Evolutionary conservation across 345 rosid species (phyloP).

Genomic region (Garcia nutans): DNA sequence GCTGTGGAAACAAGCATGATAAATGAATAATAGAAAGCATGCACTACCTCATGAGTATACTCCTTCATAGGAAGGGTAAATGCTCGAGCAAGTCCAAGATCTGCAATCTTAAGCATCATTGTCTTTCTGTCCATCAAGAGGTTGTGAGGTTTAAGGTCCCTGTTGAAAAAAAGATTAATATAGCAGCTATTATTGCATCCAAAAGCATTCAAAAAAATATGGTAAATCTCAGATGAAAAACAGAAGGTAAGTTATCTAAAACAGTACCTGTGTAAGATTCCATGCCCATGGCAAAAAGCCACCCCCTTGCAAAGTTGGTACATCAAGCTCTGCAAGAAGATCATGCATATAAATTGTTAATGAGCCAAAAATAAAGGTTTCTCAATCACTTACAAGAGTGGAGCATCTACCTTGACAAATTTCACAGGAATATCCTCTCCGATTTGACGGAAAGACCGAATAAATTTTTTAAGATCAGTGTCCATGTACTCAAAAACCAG

Average conservation of each 20-base stretch:
- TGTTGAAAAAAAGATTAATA: conserved; percentile 17
- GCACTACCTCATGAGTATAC: conserved; percentile 88
- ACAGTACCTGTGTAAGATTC: conserved; percentile 80
- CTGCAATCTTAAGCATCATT: conserved; percentile 82
- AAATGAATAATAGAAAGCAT: not conserved
- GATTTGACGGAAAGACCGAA: conserved; percentile 66
- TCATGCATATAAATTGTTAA: not conserved
- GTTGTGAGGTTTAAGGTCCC: conserved; percentile 98
- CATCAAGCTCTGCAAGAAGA: conserved; percentile 72
- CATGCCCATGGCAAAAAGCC: conserved; percentile 95
- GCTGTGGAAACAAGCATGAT: not conserved
- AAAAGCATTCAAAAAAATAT: not conserved
- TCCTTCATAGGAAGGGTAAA: conserved; percentile 90
- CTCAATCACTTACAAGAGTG: not conserved
- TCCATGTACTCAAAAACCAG: conserved; percentile 92
- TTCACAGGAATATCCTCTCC: conserved; percentile 52
- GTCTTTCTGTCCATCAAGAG: conserved; percentile 79
- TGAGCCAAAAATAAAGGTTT: not conserved
- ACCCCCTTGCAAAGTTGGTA: conserved; percentile 94
- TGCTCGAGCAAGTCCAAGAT: conserved; percentile 89
- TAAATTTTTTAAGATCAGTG: conserved; percentile 84
- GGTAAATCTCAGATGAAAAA: no score
- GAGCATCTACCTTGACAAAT: conserved; percentile 44
- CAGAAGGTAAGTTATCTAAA: not conserved
- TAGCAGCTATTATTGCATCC: not conserved